These are phyloP conservation scores for Verticillium isaacii DNA, from an alignment of 2,329 filamentous ascomycete genomes.

Conservation along the genomic window DNA sequence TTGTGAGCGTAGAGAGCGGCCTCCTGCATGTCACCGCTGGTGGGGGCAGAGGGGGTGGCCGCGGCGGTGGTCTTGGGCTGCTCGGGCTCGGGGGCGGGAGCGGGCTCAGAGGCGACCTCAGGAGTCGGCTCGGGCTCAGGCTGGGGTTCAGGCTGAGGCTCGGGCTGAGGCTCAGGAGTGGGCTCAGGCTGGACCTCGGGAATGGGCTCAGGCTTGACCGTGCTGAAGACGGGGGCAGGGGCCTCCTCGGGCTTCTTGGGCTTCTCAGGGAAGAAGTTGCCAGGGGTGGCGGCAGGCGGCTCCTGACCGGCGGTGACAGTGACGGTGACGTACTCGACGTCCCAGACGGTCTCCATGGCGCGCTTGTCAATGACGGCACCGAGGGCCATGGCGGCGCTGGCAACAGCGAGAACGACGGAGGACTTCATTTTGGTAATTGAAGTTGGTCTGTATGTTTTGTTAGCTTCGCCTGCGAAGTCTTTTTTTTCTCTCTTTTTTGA, in stretches of 20 bases:
- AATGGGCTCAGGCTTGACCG: conserved; percentile 7
- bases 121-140: conserved; percentile 6
- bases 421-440: conserved; percentile 41
- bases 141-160: conserved; percentile 10
- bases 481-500: neutral
- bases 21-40: conserved; percentile 24
- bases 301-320: conserved; percentile 34
- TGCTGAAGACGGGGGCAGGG: conserved; percentile 6
- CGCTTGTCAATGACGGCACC: conserved; percentile 40
- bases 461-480: conserved; percentile 13
- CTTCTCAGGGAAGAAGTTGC: conserved; percentile 16
- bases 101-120: conserved; percentile 6
- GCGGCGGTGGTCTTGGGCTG: conserved; percentile 5
- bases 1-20: conserved; percentile 73
- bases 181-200: conserved; percentile 7
- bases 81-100: conserved; percentile 10
- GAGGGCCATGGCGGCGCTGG: conserved; percentile 39
- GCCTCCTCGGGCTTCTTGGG: conserved; percentile 1
- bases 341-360: conserved; percentile 31
- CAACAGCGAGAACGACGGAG: conserved; percentile 38
- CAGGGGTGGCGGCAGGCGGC: conserved; percentile 11
- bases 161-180: conserved; percentile 7
- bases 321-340: conserved; percentile 37
- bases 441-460: conserved; percentile 3
- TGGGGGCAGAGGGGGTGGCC: conserved; percentile 9